A percentile compares a stretch with the other conserved stretches of the same genome.
Conservation (phyloP, 495 filamentous ascomycete genomes). For the Cercophora newfieldiana region DNA sequence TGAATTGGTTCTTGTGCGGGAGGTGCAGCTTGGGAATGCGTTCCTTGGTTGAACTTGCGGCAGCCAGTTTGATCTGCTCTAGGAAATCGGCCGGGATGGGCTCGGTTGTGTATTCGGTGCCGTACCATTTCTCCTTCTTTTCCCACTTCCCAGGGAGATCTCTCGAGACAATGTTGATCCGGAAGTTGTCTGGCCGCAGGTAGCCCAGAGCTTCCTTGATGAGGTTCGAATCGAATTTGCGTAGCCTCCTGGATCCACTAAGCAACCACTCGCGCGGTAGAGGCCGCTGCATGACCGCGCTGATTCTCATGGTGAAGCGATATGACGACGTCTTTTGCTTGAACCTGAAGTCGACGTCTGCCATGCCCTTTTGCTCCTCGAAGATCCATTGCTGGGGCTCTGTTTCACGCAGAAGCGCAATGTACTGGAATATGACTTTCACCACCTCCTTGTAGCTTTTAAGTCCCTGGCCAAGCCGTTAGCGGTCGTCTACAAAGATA, state of each 20-base stretch:
- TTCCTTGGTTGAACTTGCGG: constrained; percentile 53
- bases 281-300: constrained; percentile 85
- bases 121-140: constrained; percentile 94
- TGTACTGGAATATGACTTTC: constrained; percentile 90
- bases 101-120: constrained; percentile 87
- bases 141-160: constrained; percentile 83
- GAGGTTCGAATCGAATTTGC: constrained; percentile 71
- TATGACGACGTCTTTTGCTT: constrained; percentile 89
- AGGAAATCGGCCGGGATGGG: constrained; percentile 78
- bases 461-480: constrained; percentile 42
- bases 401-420: constrained; percentile 78
- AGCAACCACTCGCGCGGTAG: constrained; percentile 83
- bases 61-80: constrained; percentile 63
- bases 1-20: constrained; percentile 93
- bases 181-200: constrained; percentile 86
- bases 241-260: constrained; percentile 66
- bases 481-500: not conserved
- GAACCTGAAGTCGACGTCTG: constrained; percentile 92
- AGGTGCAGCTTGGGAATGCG: constrained; percentile 75
- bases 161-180: constrained; percentile 76
- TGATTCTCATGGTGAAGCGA: constrained; percentile 80
- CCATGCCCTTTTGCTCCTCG: constrained; percentile 83
- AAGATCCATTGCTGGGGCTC: constrained; percentile 91
- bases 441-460: constrained; percentile 84
- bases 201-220: constrained; percentile 76